Percentiles rank a stretch among this genome's conserved stretches.
phyloP scores from a whole-genome alignment of 345 rosid species.

The Anastatica hierochuntica region DNA sequence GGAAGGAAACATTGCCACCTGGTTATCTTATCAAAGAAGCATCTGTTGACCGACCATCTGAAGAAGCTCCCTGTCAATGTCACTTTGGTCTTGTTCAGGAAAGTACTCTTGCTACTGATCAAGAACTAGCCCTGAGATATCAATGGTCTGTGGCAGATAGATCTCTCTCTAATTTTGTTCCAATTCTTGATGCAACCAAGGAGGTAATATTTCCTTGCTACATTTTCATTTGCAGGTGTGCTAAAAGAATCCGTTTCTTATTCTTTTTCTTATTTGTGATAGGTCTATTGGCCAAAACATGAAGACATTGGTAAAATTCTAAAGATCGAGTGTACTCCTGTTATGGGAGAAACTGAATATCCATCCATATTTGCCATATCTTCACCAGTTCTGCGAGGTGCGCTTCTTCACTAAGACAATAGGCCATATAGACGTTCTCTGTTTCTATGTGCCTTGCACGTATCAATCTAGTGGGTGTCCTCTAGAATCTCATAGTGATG shows the following conservation, averaged over 20 bases:
- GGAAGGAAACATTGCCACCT: conserved; percentile 68
- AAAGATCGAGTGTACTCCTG: conserved; percentile 70
- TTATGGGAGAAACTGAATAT: conserved; percentile 58
- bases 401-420: conserved; percentile 10
- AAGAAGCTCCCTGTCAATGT: conserved; percentile 81
- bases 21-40: conserved; percentile 77
- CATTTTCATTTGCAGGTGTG: conserved; percentile 3
- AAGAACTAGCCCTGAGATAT: conserved; percentile 51
- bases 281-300: conserved; percentile 93
- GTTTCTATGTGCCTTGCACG: neutral
- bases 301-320: conserved; percentile 70
- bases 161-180: conserved; percentile 57
- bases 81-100: conserved; percentile 64
- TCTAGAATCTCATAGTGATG: conserved; percentile 1
- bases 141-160: conserved; percentile 85
- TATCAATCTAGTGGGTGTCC: neutral
- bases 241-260: conserved; percentile 2
- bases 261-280: neutral
- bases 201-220: conserved; percentile 45
- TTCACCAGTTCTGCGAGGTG: conserved; percentile 74
- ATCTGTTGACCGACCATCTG: conserved; percentile 75
- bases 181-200: conserved; percentile 59
- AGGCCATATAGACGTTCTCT: conserved; percentile 5
- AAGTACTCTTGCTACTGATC: conserved; percentile 37
- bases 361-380: conserved; percentile 77